A percentile compares a stretch with the other conserved stretches of the same genome.
Conservation (phyloP, 1,284 basidiomycete genomes). For the Trametes polyzona region DNA sequence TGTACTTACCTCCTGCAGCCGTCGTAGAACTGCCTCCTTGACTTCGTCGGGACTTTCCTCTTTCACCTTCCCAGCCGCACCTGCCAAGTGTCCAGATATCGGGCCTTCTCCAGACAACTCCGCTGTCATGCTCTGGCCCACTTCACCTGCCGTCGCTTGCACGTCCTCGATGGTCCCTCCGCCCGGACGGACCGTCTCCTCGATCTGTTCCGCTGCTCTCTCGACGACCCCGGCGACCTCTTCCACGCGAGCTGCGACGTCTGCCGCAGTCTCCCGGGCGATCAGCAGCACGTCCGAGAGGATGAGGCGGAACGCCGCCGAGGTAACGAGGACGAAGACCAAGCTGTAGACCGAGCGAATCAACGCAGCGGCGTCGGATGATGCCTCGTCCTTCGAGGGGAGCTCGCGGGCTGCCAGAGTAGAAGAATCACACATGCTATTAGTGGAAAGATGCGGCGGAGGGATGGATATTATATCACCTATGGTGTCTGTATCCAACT, state of each 20-base stretch:
- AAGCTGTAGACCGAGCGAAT: conserved; percentile 40
- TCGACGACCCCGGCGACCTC: conserved; percentile 41
- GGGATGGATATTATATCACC: background rate
- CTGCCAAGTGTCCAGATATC: background rate
- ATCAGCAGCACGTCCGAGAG: conserved; percentile 43
- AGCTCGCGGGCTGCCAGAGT: conserved; percentile 6
- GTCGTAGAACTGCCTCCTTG: conserved; percentile 38
- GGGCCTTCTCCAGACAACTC: background rate
- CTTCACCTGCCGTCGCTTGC: conserved; percentile 18
- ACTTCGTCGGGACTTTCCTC: conserved; percentile 33
- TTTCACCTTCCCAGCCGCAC: background rate
- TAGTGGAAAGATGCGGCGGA: background rate
- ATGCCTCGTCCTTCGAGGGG: conserved; percentile 35
- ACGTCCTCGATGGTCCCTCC: conserved; percentile 17
- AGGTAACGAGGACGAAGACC: conserved; percentile 43
- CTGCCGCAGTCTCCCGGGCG: conserved; percentile 42
- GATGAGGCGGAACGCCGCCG: conserved; percentile 48
- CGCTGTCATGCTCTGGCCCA: background rate
- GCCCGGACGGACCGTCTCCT: conserved; percentile 27
- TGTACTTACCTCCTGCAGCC: conserved; percentile 43
- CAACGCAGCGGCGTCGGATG: conserved; percentile 40
- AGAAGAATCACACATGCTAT: background rate
- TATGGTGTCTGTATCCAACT: conserved; percentile 4
- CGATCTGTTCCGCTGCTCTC: conserved; percentile 34
- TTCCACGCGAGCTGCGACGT: conserved; percentile 42